Conservation (phyloP, 1,284 basidiomycete species). For the Ceratobasidium sp. region DNA sequence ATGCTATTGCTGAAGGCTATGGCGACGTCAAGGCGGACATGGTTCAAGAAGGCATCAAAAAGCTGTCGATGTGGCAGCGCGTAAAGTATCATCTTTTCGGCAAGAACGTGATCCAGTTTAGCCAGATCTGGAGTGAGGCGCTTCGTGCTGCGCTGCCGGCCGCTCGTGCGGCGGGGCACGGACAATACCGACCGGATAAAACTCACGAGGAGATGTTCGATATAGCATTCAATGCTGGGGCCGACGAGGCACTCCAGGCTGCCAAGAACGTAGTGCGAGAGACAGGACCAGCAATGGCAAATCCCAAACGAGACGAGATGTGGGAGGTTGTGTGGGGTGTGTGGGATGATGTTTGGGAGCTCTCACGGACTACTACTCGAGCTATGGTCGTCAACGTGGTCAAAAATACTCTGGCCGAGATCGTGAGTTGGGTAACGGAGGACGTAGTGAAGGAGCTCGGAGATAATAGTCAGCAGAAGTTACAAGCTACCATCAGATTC, state of each 20-base stretch:
- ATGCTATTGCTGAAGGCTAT: slow-evolving; percentile 22
- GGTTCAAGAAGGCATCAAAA: slow-evolving; percentile 4
- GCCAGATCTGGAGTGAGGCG: slow-evolving; percentile 21
- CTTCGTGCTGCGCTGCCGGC: slow-evolving; percentile 19
- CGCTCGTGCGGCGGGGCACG: slow-evolving; percentile 19
- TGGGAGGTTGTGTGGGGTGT: slow-evolving; percentile 25
- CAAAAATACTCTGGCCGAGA: slow-evolving; percentile 1
- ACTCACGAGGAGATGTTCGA: slow-evolving; percentile 30
- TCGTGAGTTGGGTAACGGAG: slow-evolving; percentile 7
- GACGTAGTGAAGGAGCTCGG: slow-evolving; percentile 23
- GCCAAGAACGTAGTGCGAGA: background rate
- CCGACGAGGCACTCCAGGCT: slow-evolving; percentile 14
- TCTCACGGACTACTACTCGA: background rate
- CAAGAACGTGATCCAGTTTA: slow-evolving; percentile 31
- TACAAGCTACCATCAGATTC: slow-evolving; percentile 18
- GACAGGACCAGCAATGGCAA: background rate
- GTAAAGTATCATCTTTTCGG: slow-evolving; percentile 18
- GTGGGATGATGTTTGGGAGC: slow-evolving; percentile 23
- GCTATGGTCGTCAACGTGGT: slow-evolving; percentile 9
- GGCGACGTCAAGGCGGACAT: background rate
- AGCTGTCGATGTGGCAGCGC: background rate
- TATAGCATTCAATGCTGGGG: slow-evolving; percentile 7
- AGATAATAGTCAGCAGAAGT: slow-evolving; percentile 2
- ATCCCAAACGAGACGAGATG: slow-evolving; percentile 20
- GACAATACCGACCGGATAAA: slow-evolving; percentile 4